Evolutionary conservation across 192 early-diverging fungal genomes (phyloP).

Genomic region (Entomortierella chlamydospora): DNA sequence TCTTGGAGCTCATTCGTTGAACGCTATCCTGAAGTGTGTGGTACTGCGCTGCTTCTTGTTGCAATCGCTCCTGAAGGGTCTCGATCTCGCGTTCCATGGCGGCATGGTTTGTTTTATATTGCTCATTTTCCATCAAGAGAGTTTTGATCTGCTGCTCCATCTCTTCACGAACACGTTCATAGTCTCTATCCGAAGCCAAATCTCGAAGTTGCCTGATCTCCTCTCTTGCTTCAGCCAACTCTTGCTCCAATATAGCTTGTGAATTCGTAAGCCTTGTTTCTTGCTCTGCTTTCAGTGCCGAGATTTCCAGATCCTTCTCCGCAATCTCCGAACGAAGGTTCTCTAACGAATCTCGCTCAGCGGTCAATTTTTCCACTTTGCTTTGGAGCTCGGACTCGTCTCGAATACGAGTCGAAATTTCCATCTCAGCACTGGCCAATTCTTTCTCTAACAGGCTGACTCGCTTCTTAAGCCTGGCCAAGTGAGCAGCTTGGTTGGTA

Average conservation of each 20-base stretch:
- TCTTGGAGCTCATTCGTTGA: slow-evolving; percentile 37
- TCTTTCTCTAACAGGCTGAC: slow-evolving; percentile 29
- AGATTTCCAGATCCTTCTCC: slow-evolving; percentile 6
- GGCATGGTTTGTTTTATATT: background rate
- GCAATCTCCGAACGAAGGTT: background rate
- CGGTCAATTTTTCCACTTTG: slow-evolving; percentile 12
- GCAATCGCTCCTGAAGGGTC: slow-evolving; percentile 11
- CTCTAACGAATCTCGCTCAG: slow-evolving; percentile 18
- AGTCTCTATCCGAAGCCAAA: background rate
- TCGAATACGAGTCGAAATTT: slow-evolving; percentile 15
- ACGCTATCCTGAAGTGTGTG: slow-evolving; percentile 34
- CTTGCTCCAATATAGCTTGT: slow-evolving; percentile 1
- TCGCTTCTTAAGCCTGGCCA: slow-evolving; percentile 19
- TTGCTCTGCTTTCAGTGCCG: background rate
- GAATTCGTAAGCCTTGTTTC: background rate
- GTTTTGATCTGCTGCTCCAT: slow-evolving; percentile 14
- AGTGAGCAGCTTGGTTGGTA: slow-evolving; percentile 2
- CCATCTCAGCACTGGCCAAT: slow-evolving; percentile 19
- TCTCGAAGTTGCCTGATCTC: background rate
- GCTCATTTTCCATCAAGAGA: background rate
- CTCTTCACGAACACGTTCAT: background rate
- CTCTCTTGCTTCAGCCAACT: background rate
- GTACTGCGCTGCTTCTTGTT: slow-evolving; percentile 45
- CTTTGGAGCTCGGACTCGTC: slow-evolving; percentile 18
- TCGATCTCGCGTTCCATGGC: slow-evolving; percentile 14